These are phyloP conservation scores for Pyronema omphalodes DNA, from an alignment of 495 filamentous ascomycete species.

Conservation along the genomic window DNA sequence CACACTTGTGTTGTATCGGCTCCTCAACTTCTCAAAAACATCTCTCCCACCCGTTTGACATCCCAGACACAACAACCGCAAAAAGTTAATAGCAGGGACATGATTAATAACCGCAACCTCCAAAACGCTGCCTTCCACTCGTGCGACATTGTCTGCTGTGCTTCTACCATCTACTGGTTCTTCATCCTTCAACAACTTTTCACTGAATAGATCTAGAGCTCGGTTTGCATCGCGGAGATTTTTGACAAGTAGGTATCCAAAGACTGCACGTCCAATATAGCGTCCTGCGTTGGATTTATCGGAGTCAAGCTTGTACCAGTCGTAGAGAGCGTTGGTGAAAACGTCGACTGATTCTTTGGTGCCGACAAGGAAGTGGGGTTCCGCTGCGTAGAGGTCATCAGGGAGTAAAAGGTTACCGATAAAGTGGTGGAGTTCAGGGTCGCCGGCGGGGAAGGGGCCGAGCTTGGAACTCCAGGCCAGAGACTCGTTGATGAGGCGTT, in stretches of 20 bases:
- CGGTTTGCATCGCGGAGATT: slow-evolving; percentile 80
- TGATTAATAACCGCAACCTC: slow-evolving; percentile 24
- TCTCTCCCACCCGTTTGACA: slow-evolving; percentile 63
- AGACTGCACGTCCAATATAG: slow-evolving; percentile 73
- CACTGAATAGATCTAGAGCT: slow-evolving; percentile 61
- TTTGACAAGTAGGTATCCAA: slow-evolving; percentile 78
- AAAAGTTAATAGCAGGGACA: slow-evolving; percentile 84
- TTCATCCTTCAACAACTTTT: slow-evolving; percentile 39
- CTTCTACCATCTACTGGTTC: too few relatives aligned
- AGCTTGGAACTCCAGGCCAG: slow-evolving; percentile 72
- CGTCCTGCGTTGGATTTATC: slow-evolving; percentile 63
- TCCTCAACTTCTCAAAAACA: slow-evolving; percentile 34
- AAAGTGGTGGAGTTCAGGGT: slow-evolving; percentile 90
- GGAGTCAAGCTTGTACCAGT: slow-evolving; percentile 82
- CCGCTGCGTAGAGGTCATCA: slow-evolving; percentile 77
- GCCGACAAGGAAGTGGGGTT: slow-evolving; percentile 73
- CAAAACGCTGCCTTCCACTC: too few relatives aligned
- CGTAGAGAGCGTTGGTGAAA: slow-evolving; percentile 65
- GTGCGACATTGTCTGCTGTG: too few relatives aligned
- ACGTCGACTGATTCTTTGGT: slow-evolving; percentile 74
- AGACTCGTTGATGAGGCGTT: slow-evolving; percentile 76
- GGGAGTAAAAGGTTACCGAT: slow-evolving; percentile 66
- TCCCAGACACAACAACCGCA: slow-evolving; percentile 63
- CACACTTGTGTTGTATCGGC: not conserved
- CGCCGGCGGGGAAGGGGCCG: slow-evolving; percentile 77